Conservation (phyloP, 148 eudicot genomes). For the Salicornia ramosissima region DNA sequence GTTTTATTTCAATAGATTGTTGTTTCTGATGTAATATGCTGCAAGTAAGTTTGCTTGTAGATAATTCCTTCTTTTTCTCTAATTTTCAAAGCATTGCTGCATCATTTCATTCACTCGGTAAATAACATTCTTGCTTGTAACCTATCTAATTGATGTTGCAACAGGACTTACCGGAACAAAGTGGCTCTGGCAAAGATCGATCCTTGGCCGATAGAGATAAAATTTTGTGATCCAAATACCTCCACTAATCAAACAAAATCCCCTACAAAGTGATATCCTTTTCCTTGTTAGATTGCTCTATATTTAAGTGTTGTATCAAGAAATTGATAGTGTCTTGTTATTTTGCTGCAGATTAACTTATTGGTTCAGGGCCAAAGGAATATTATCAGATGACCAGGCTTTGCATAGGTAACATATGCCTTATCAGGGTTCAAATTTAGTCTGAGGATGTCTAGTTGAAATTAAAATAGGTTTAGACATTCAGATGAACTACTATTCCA, state of each 20-base stretch:
- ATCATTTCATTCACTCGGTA: not conserved
- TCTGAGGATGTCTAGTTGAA: constrained; percentile 6
- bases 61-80: not conserved
- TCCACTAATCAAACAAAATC: constrained; percentile 65
- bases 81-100: not conserved
- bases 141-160: constrained; percentile 13
- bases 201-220: constrained; percentile 88
- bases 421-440: not conserved
- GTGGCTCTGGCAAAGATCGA: constrained; percentile 47
- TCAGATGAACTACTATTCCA: not conserved
- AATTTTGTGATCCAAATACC: constrained; percentile 75
- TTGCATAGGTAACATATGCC: constrained; percentile 69
- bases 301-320: not conserved
- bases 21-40: not conserved
- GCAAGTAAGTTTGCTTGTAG: not conserved
- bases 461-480: not conserved
- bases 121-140: not conserved
- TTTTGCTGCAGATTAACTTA: constrained; percentile 60
- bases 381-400: constrained; percentile 94
- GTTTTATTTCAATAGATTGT: not conserved
- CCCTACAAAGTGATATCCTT: constrained; percentile 63
- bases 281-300: constrained; percentile 3
- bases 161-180: constrained; percentile 92
- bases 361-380: constrained; percentile 94
- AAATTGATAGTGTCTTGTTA: not conserved